Conservation (phyloP, 495 filamentous ascomycete species). For the Daldinia concentrica region DNA sequence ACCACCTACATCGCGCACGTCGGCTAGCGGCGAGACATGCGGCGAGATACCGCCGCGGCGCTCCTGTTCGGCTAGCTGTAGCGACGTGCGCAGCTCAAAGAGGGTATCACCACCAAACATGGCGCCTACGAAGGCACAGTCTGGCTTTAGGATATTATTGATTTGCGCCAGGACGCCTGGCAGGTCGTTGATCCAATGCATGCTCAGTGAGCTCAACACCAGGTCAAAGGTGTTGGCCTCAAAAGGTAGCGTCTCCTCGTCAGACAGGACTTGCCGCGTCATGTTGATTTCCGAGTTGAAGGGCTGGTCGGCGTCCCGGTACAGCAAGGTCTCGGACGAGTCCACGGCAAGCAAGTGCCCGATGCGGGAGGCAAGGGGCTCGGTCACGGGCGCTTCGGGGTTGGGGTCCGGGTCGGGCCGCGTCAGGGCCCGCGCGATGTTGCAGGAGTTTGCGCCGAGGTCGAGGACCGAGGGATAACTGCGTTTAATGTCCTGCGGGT, state of each 20-base stretch:
- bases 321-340: conserved; percentile 76
- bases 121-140: conserved; percentile 89
- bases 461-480: conserved; percentile 86
- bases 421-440: conserved; percentile 84
- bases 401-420: conserved; percentile 69
- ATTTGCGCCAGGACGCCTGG: conserved; percentile 83
- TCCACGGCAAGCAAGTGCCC: conserved; percentile 80
- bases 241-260: conserved; percentile 80
- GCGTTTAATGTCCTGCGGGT: conserved; percentile 84
- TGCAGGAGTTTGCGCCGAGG: conserved; percentile 94
- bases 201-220: conserved; percentile 82
- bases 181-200: conserved; percentile 99
- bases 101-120: conserved; percentile 97
- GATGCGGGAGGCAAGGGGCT: conserved; percentile 73
- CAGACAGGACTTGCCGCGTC: conserved; percentile 73
- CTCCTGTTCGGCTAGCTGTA: conserved; percentile 93
- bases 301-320: conserved; percentile 79
- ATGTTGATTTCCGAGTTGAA: conserved; percentile 80
- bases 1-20: conserved; percentile 90
- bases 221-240: conserved; percentile 83
- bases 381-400: conserved; percentile 56
- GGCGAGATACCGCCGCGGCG: conserved; percentile 86
- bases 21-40: conserved; percentile 87
- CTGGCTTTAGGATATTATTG: conserved; percentile 85
- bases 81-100: conserved; percentile 90